Conservation (phyloP, 2,329 filamentous ascomycete genomes). For the Paraphaeosphaeria minitans region DNA sequence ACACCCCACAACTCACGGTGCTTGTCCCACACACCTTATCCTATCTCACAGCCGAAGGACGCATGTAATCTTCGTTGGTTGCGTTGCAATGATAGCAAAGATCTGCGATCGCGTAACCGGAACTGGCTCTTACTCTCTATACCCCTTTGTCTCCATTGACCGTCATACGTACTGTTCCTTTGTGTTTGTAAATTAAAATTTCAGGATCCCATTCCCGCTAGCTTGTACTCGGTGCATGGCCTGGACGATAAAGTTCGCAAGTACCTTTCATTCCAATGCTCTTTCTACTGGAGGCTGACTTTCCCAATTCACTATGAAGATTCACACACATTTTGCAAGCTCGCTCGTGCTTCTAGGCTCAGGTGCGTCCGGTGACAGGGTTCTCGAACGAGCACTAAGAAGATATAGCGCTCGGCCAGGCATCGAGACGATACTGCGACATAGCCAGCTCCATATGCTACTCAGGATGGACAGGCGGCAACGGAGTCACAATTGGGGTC, state of each 20-base stretch:
- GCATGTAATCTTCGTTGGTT: constrained; percentile 12
- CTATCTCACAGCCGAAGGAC: constrained; percentile 10
- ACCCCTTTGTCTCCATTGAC: constrained; percentile 23
- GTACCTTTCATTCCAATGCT: constrained; percentile 6
- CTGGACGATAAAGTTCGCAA: constrained; percentile 20
- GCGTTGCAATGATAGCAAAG: constrained; percentile 14
- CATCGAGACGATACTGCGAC: constrained; percentile 33
- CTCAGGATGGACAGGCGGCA: constrained; percentile 49
- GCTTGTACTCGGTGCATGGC: constrained; percentile 10
- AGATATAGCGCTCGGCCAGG: constrained; percentile 21
- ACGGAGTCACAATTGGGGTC: constrained; percentile 37
- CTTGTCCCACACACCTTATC: constrained; percentile 9
- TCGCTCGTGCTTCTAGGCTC: constrained; percentile 16
- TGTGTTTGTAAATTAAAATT: constrained; percentile 22
- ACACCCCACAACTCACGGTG: constrained; percentile 16
- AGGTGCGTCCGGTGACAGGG: constrained; percentile 16
- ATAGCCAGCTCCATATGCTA: constrained; percentile 47
- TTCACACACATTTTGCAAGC: constrained; percentile 6
- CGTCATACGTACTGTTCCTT: constrained; percentile 18
- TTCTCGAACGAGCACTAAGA: constrained; percentile 1
- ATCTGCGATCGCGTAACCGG: constrained; percentile 24
- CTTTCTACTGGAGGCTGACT: neutral
- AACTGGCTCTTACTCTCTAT: constrained; percentile 24
- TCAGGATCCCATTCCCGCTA: constrained; percentile 13
- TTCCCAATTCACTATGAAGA: constrained; percentile 22